These are phyloP conservation scores for Aureobasidium sp. DNA, from an alignment of 2,329 filamentous ascomycete species.

Conservation along the genomic window DNA sequence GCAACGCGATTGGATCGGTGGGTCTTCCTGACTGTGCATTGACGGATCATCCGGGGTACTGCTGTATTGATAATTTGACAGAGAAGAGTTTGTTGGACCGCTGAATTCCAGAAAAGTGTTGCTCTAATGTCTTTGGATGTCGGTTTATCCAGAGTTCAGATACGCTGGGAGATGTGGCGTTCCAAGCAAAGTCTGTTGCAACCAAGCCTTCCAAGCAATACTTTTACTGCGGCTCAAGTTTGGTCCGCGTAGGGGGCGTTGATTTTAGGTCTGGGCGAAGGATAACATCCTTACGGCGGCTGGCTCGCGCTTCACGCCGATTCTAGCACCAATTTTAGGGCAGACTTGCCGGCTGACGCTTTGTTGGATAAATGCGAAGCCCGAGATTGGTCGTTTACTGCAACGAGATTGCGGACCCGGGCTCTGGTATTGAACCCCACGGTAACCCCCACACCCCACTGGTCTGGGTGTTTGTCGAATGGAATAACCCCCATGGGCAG, in stretches of 20 bases:
- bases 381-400: background rate
- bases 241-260: background rate
- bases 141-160: background rate
- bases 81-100: background rate
- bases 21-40: background rate
- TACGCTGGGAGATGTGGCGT: background rate
- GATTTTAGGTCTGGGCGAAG: background rate
- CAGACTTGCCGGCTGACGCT: background rate
- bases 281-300: background rate
- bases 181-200: background rate
- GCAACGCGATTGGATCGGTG: background rate
- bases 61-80: background rate
- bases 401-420: background rate
- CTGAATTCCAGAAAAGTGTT: too few species aligned
- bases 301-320: background rate
- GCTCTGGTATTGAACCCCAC: background rate
- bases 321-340: background rate
- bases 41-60: conserved; percentile 3
- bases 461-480: background rate
- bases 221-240: background rate
- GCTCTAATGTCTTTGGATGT: background rate
- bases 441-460: background rate
- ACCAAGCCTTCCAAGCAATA: conserved; percentile 3
- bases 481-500: too few species aligned
- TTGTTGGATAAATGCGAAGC: background rate